Evolutionary conservation across 805 yeast species (phyloP).

Genomic region (Grigorovia transvaalensis): DNA sequence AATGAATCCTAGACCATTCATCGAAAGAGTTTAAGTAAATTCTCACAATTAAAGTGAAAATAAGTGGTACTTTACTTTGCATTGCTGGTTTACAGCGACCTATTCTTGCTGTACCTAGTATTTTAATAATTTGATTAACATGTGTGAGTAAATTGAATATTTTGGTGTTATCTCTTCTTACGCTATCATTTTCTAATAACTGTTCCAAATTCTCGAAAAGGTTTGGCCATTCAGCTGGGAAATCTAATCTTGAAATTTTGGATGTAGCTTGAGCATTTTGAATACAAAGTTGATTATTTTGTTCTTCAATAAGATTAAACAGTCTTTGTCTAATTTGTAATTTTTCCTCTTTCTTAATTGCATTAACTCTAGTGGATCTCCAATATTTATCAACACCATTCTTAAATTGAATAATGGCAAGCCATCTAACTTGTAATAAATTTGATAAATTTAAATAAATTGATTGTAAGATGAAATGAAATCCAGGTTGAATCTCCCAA

Average conservation of each 20-base stretch:
- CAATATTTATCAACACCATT: slow-evolving; percentile 80
- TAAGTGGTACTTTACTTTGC: slow-evolving; percentile 57
- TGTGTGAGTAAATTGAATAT: slow-evolving; percentile 56
- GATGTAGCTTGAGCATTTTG: slow-evolving; percentile 84
- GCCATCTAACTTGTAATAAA: slow-evolving; percentile 67
- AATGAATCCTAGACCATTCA: slow-evolving; percentile 46
- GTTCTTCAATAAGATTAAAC: slow-evolving; percentile 53
- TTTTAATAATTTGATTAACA: slow-evolving; percentile 69
- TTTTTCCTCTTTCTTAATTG: slow-evolving; percentile 60
- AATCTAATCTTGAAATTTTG: slow-evolving; percentile 70
- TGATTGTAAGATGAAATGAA: slow-evolving; percentile 45
- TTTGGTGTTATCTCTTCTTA: slow-evolving; percentile 38
- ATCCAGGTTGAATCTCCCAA: slow-evolving; percentile 62
- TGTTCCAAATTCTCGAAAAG: slow-evolving; percentile 55
- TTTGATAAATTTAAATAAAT: slow-evolving; percentile 50
- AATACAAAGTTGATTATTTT: slow-evolving; percentile 60
- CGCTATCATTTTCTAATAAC: slow-evolving; percentile 35
- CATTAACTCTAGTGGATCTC: slow-evolving; percentile 55
- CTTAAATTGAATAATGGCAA: slow-evolving; percentile 78
- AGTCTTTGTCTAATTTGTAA: slow-evolving; percentile 45
- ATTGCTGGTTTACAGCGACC: slow-evolving; percentile 74
- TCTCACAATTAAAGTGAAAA: slow-evolving; percentile 50
- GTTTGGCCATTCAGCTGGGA: slow-evolving; percentile 78
- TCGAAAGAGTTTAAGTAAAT: slow-evolving; percentile 51
- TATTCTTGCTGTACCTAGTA: slow-evolving; percentile 62